Conservation (phyloP, 192 early-diverging fungal species). For the Linnemannia elongata region DNA sequence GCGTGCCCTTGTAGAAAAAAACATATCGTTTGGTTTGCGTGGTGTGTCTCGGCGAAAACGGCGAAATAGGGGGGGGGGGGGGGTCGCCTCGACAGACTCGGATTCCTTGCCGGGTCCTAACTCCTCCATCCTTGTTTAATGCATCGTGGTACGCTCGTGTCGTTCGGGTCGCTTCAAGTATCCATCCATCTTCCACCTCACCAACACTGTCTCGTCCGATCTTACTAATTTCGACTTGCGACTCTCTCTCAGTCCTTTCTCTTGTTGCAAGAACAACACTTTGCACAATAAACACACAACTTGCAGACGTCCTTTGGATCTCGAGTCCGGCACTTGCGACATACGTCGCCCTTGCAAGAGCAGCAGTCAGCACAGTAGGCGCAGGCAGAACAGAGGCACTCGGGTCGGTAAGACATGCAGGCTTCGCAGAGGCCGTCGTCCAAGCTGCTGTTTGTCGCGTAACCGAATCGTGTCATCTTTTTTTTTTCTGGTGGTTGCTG, state of each 20-base stretch:
- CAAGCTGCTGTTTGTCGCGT: not conserved
- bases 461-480: not conserved
- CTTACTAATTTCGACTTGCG: not conserved
- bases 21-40: too few species aligned
- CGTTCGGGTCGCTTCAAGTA: not conserved
- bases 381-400: constrained; percentile 15
- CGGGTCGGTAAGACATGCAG: constrained; percentile 22
- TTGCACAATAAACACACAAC: constrained; percentile 7
- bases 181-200: not conserved
- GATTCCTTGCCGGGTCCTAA: too few species aligned
- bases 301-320: constrained; percentile 22
- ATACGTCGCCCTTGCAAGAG: constrained; percentile 4
- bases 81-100: too few species aligned
- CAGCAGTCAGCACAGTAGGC: constrained; percentile 19
- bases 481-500: too few species aligned
- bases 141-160: too few species aligned
- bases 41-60: too few species aligned
- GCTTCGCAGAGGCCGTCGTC: constrained; percentile 27
- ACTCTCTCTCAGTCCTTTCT: not conserved
- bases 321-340: constrained; percentile 9
- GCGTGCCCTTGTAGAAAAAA: not conserved
- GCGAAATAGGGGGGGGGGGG: too few species aligned
- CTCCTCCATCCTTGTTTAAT: too few species aligned
- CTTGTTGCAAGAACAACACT: constrained; percentile 14
- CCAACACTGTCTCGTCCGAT: too few species aligned